These are phyloP conservation scores for Pisolithus tinctorius DNA, from an alignment of 768 basidiomycete species.

Conservation along the genomic window DNA sequence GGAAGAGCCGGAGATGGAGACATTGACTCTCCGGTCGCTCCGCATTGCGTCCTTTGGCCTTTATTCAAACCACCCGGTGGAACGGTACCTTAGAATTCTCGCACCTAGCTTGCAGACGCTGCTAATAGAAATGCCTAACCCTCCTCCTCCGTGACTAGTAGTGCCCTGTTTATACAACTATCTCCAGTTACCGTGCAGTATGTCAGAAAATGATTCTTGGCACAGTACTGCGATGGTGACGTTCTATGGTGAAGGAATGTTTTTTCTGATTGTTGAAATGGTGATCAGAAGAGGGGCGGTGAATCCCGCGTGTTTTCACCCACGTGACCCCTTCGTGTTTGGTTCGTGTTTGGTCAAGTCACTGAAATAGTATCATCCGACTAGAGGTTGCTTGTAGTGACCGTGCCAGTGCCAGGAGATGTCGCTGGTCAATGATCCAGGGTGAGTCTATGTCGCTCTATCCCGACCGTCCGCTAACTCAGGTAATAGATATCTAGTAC, in stretches of 20 bases:
- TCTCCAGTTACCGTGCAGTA: no score
- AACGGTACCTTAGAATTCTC: slow-evolving; percentile 17
- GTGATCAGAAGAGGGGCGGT: no score
- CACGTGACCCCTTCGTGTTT: neutral
- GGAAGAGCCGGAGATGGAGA: neutral
- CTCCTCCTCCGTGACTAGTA: no score
- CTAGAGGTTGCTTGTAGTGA: neutral
- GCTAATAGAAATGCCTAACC: no score
- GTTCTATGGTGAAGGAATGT: no score
- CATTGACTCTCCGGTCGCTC: slow-evolving; percentile 16
- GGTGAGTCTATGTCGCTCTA: slow-evolving; percentile 29
- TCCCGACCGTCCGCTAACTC: neutral
- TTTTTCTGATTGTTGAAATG: no score
- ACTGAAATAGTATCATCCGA: neutral
- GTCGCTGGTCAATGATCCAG: slow-evolving; percentile 62
- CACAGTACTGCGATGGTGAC: no score
- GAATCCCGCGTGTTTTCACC: no score
- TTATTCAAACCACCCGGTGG: slow-evolving; percentile 7
- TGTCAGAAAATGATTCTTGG: no score
- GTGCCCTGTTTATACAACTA: no score
- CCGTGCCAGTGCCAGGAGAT: slow-evolving; percentile 21
- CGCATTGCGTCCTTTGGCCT: slow-evolving; percentile 7
- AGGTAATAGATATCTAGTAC: slow-evolving; percentile 59
- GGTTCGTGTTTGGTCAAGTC: neutral
- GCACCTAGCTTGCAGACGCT: slow-evolving; percentile 17